Evolutionary conservation across 805 yeast genomes (phyloP), one percentile per base, ranked within the genome.

Genomic region (Nakazawaea populi): DNA sequence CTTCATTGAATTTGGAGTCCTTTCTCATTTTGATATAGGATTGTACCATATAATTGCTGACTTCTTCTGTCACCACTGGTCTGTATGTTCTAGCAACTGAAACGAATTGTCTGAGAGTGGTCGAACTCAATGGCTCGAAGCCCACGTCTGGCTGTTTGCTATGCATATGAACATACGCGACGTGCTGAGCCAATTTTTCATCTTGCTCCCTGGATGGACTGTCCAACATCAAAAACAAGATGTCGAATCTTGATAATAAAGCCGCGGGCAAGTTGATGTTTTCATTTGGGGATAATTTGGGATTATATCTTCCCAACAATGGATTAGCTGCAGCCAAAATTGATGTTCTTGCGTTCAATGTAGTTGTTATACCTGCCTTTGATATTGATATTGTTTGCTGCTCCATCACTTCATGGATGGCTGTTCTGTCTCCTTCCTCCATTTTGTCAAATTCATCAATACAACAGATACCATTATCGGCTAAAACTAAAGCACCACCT

Each of bases 311-410:
- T 52, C 99, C 98, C 65, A 87, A 91, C 37, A 91, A 73, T 18
- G 99, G 99, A 72, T 94, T 94, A n/a, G 99, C 99, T 32, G 99
- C 99, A 0, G 99, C 99, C 56, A 94, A 71, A 54, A 94, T 88
- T 5, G 97, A 91, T 0, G 98, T 81, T 66, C 99, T 80, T 6
- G 99, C 99, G 65, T 94, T 94, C 59, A 94, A 74, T 2, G 97
- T 89, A 8, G 99, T 94, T 55, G 94, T 88, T 59, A 94, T 94
- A 58, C 99, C 99, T 4, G 99, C 99, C 69, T 94, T 94, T 42
- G 97, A 88, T 52, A 94, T 94, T 27, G 96, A 88, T 53, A 94
- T 94, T 2, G 99, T 94, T 69, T 94, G 99, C 68, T 94, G 99
- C 71, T 94, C 99, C 99, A 94, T 94, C 35, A 94, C 99, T 74